Conservation (phyloP, 805 yeast species). For the Schizosaccharomyces cryophilus region DNA sequence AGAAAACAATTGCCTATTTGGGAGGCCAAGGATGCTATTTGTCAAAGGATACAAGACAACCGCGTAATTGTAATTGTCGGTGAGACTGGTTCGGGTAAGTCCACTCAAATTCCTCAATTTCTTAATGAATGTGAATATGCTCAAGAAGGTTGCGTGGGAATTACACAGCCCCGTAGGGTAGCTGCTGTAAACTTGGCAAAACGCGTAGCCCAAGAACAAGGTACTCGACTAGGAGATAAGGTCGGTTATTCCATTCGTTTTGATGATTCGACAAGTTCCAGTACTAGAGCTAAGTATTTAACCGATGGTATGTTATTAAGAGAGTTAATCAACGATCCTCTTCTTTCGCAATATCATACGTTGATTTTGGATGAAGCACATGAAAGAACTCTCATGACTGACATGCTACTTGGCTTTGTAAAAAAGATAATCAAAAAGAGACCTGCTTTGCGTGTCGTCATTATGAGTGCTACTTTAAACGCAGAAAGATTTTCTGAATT, state of each 20-base stretch:
- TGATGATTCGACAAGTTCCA: slow-evolving; percentile 36
- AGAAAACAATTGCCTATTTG: slow-evolving; percentile 52
- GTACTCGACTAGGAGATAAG: slow-evolving; percentile 35
- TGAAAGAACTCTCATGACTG: slow-evolving; percentile 83
- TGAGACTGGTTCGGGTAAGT: slow-evolving; percentile 95
- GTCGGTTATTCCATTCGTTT: slow-evolving; percentile 84
- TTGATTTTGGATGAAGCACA: slow-evolving; percentile 90
- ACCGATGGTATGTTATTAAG: slow-evolving; percentile 95
- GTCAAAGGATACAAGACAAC: slow-evolving; percentile 27
- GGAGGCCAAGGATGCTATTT: slow-evolving; percentile 38
- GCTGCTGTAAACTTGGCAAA: slow-evolving; percentile 88
- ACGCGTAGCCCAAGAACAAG: slow-evolving; percentile 76
- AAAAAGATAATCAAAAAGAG: slow-evolving; percentile 35
- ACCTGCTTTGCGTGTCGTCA: slow-evolving; percentile 39
- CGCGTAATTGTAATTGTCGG: slow-evolving; percentile 69
- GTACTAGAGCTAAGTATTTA: slow-evolving; percentile 55
- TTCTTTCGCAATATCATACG: slow-evolving; percentile 40
- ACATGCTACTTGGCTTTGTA: slow-evolving; percentile 67
- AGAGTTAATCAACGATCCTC: slow-evolving; percentile 58
- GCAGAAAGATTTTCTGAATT: slow-evolving; percentile 65
- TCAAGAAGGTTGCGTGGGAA: slow-evolving; percentile 28
- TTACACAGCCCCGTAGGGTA: slow-evolving; percentile 92
- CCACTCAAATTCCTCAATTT: slow-evolving; percentile 31
- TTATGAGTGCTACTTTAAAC: slow-evolving; percentile 94
- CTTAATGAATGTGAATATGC: neutral